Percentiles rank a stretch among this genome's conserved stretches.
phyloP scores from a whole-genome alignment of 1,139 yeast species.

The Arxiozyma slooffiae region DNA sequence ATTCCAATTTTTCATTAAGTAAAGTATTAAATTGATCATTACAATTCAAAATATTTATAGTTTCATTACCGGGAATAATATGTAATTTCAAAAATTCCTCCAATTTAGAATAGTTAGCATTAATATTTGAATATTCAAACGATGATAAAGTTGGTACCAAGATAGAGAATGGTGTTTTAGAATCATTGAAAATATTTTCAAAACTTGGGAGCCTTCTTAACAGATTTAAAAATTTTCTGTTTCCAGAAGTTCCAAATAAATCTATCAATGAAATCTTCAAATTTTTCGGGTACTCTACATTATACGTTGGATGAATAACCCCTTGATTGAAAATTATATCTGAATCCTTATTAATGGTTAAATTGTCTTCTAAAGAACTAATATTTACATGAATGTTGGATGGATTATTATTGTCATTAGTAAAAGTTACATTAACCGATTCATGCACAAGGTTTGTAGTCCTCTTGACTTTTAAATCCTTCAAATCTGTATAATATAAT shows the following conservation, averaged over 20 bases:
- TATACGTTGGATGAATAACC: slow-evolving; percentile 63
- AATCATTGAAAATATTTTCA: slow-evolving; percentile 13
- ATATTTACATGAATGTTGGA: slow-evolving; percentile 12
- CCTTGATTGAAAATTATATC: slow-evolving; percentile 80
- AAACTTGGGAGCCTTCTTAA: slow-evolving; percentile 31
- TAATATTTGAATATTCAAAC: slow-evolving; percentile 32
- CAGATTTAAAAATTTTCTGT: slow-evolving; percentile 40
- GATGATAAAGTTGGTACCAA: slow-evolving; percentile 63
- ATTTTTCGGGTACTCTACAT: slow-evolving; percentile 48
- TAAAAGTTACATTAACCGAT: slow-evolving; percentile 11
- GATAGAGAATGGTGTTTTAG: slow-evolving; percentile 42
- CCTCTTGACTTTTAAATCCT: slow-evolving; percentile 21
- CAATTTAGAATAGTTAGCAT: slow-evolving; percentile 33
- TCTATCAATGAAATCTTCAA: slow-evolving; percentile 48
- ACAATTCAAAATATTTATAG: slow-evolving; percentile 39
- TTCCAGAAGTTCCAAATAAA: slow-evolving; percentile 44
- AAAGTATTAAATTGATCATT: slow-evolving; percentile 37
- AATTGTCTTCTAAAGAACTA: slow-evolving; percentile 23
- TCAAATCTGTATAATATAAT: slow-evolving; percentile 58
- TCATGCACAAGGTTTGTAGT: slow-evolving; percentile 34
- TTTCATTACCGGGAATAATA: slow-evolving; percentile 47
- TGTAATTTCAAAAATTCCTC: slow-evolving; percentile 57
- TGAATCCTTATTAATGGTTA: slow-evolving; percentile 36
- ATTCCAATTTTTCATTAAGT: slow-evolving; percentile 36
- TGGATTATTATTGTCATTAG: slow-evolving; percentile 1